Evolutionary conservation across 116 monocot species (phyloP).

Genomic region (Trichopus zeylanicus): DNA sequence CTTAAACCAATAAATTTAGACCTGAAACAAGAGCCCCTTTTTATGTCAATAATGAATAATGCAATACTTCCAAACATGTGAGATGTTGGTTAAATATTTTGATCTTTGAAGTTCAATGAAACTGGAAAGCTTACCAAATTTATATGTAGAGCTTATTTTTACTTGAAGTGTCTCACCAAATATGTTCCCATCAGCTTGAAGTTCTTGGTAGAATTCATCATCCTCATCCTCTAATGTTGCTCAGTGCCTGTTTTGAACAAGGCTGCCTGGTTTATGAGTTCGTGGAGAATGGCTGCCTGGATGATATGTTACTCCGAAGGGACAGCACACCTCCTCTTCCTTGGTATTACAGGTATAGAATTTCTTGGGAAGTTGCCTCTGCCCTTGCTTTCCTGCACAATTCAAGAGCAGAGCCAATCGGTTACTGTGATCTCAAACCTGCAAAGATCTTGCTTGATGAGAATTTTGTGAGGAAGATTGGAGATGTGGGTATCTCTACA

Average conservation of each 20-base stretch:
- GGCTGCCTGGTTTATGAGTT: slow-evolving; percentile 66
- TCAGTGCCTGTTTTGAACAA: slow-evolving; percentile 54
- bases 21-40: no score
- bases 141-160: no score
- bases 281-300: slow-evolving; percentile 74
- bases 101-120: no score
- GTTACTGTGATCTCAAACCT: slow-evolving; percentile 70
- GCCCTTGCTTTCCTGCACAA: slow-evolving; percentile 60
- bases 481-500: slow-evolving; percentile 68
- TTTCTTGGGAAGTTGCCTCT: slow-evolving; percentile 66
- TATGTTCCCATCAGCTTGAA: slow-evolving; percentile 62
- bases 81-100: no score
- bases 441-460: slow-evolving; percentile 66
- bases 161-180: no score
- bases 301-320: slow-evolving; percentile 45
- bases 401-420: slow-evolving; percentile 47
- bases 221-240: slow-evolving; percentile 53
- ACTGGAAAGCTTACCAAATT: no score
- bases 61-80: no score
- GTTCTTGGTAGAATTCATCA: slow-evolving; percentile 56
- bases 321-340: slow-evolving; percentile 30
- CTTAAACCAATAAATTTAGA: no score
- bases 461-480: slow-evolving; percentile 63
- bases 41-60: no score
- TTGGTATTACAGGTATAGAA: slow-evolving; percentile 51